Conservation (phyloP, 257 asterid species). For the Capsicum baccatum region DNA sequence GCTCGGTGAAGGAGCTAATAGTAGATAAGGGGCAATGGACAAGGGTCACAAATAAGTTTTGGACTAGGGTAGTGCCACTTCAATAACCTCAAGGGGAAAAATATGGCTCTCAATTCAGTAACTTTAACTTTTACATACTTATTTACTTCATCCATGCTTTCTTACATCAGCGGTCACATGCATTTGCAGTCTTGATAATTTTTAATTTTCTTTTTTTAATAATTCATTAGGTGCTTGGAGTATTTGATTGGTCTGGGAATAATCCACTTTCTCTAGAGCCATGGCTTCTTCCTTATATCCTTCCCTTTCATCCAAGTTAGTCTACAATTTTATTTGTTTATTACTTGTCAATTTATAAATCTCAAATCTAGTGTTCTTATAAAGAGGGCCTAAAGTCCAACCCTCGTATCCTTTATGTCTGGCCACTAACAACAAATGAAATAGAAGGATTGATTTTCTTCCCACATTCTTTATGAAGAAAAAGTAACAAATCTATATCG, state of each 20-base stretch:
- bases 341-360: background rate
- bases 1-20: slow-evolving; percentile 93
- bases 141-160: background rate
- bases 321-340: background rate
- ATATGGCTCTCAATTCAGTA: slow-evolving; percentile 93
- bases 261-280: slow-evolving; percentile 98
- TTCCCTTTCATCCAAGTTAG: slow-evolving; percentile 97
- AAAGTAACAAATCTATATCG: background rate
- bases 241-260: slow-evolving; percentile 96
- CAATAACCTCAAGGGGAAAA: slow-evolving; percentile 97
- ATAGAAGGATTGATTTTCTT: background rate
- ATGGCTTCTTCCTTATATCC: slow-evolving; percentile 83
- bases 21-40: slow-evolving; percentile 92
- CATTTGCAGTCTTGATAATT: background rate
- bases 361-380: background rate
- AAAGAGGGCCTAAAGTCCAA: background rate
- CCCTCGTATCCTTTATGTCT: background rate
- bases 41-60: slow-evolving; percentile 90
- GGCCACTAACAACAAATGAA: background rate
- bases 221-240: slow-evolving; percentile 74
- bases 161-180: background rate
- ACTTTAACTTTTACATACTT: slow-evolving; percentile 4
- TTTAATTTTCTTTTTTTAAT: background rate
- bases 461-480: background rate
- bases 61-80: slow-evolving; percentile 88